Conservation (phyloP, 495 filamentous ascomycete species). For the Aspergillus kassunensis region DNA sequence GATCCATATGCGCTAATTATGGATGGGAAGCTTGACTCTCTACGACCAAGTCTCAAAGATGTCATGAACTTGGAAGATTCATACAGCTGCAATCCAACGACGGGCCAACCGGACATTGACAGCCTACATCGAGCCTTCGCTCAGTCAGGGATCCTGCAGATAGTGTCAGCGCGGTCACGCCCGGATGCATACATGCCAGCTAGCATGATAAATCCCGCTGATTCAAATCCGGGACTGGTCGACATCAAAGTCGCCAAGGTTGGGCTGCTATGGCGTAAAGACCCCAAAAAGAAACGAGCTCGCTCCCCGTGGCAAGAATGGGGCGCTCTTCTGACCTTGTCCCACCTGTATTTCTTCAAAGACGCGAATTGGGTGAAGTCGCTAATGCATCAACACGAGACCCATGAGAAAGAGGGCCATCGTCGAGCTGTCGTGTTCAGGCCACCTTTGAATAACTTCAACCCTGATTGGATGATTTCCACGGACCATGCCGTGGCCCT, state of each 20-base stretch:
- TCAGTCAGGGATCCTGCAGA: slow-evolving; percentile 86
- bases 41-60: slow-evolving; percentile 83
- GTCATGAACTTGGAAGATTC: slow-evolving; percentile 90
- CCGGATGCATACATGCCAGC: slow-evolving; percentile 94
- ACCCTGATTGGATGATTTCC: slow-evolving; percentile 86
- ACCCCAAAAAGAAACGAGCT: slow-evolving; percentile 88
- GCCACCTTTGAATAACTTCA: slow-evolving; percentile 85
- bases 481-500: slow-evolving; percentile 89
- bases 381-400: slow-evolving; percentile 80
- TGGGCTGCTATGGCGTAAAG: slow-evolving; percentile 92
- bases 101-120: slow-evolving; percentile 65
- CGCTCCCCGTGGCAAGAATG: slow-evolving; percentile 98
- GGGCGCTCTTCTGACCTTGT: slow-evolving; percentile 91
- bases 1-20: slow-evolving; percentile 94
- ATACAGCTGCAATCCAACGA: slow-evolving; percentile 80
- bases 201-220: slow-evolving; percentile 76
- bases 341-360: slow-evolving; percentile 94
- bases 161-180: slow-evolving; percentile 84
- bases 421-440: slow-evolving; percentile 72
- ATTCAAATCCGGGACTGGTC: slow-evolving; percentile 87
- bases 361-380: slow-evolving; percentile 90
- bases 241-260: slow-evolving; percentile 98
- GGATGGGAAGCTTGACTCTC: slow-evolving; percentile 74
- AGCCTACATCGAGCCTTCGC: slow-evolving; percentile 83
- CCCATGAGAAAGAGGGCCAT: slow-evolving; percentile 58